Conservation (phyloP, 2,329 filamentous ascomycete species). For the Teratosphaeria destructans region DNA sequence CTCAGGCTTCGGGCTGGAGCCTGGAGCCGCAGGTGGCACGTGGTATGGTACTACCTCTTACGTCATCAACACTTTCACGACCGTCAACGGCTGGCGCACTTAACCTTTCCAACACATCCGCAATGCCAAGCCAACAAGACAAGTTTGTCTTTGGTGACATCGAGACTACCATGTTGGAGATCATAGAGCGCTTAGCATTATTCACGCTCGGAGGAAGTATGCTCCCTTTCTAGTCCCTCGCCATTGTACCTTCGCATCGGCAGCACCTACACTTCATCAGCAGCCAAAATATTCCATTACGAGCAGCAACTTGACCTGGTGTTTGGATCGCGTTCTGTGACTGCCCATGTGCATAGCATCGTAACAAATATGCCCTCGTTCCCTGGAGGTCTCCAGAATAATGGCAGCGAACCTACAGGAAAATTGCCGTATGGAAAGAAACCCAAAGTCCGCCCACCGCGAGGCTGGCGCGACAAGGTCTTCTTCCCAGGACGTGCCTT, state of each 20-base stretch:
- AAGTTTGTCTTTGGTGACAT: not conserved
- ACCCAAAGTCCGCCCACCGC: conserved; percentile 38
- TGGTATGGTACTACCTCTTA: not conserved
- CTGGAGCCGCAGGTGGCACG: not conserved
- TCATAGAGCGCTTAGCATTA: not conserved
- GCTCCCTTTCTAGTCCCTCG: not conserved
- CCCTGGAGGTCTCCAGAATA: conserved; percentile 4
- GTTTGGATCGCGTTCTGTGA: not conserved
- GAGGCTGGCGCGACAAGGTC: conserved; percentile 38
- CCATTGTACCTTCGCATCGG: not conserved
- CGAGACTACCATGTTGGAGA: not conserved
- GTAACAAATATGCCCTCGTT: not conserved
- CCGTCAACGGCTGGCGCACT: not conserved
- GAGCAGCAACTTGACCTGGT: not conserved
- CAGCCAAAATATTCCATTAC: not conserved
- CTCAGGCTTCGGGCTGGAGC: not conserved
- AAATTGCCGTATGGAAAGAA: conserved; percentile 34
- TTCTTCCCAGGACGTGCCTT: conserved; percentile 35
- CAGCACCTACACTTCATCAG: not conserved
- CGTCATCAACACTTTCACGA: not conserved
- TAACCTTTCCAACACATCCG: not conserved
- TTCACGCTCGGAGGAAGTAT: not conserved
- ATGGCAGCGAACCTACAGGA: conserved; percentile 7
- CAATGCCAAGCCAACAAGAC: not conserved
- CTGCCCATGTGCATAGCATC: not conserved